Evolutionary conservation across 139 green algal genomes (phyloP), one percentile per base, ranked within the genome.

Genomic region (Gonium pectorale): DNA sequence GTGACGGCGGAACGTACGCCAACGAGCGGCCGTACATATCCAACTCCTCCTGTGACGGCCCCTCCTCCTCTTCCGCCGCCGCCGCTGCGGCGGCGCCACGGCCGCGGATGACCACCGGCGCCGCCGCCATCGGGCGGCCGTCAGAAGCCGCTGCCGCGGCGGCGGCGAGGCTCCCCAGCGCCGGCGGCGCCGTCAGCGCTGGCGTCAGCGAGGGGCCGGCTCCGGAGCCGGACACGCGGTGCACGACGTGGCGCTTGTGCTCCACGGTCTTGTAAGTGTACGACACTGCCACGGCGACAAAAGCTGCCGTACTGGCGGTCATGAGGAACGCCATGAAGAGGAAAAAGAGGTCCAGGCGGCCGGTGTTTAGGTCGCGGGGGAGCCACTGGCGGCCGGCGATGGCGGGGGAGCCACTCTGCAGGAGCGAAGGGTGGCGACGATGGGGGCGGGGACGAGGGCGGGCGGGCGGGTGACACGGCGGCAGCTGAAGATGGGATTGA

Each of bases 341-440:
- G 85, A 97, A 95, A 86, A 97, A 98, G 3, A 94, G 87, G 88
- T 98, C 95, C 79, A 98, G 88, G 49, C 93, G 92, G 46, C 95
- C 95, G 60, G 71, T 3, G 72, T 94, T 94, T 3, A 95, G 73
- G 80, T 95, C 86, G 40, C 86, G 72, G 13, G 92, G 88, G 51
- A 95, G 91, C 92, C 92, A 95, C 77, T 91, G 79, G n/a, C 51
- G 26, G 22, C 90, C 89, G 27, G 81, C 78, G 33, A 83, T 22
- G n/a, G 51, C 74, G 24, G 71, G 63, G 40, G 41, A 87, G 68
- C 82, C 66, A 9, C 43, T 63, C 67, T 91, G 62, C n/a, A n/a
- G n/a, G n/a, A n/a, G n/a, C n/a, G n/a, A n/a, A n/a, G n/a, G n/a
- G n/a, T n/a, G n/a, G n/a, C n/a, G n/a, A n/a, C n/a, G n/a, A n/a